Conservation (phyloP, 1,139 yeast species). For the Scheffersomyces cryptocercus region DNA sequence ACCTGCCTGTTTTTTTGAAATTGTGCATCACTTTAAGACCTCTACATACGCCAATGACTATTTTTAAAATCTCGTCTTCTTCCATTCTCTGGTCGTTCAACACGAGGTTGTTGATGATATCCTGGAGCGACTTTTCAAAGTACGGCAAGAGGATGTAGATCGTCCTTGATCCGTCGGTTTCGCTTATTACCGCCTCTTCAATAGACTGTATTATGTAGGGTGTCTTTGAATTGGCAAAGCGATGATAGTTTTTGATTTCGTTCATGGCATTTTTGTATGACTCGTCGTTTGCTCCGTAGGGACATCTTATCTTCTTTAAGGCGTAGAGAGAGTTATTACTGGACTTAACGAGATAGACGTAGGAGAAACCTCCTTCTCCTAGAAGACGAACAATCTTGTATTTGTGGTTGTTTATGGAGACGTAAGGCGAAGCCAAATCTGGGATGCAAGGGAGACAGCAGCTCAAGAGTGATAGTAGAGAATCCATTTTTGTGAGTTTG, state of each 20-base stretch:
- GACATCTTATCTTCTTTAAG: slow-evolving; percentile 82
- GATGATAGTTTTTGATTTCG: slow-evolving; percentile 74
- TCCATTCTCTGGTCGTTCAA: slow-evolving; percentile 54
- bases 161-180: slow-evolving; percentile 75
- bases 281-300: slow-evolving; percentile 77
- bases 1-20: slow-evolving; percentile 39
- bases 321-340: slow-evolving; percentile 60
- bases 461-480: slow-evolving; percentile 23
- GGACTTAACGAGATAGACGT: slow-evolving; percentile 77
- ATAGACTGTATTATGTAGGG: slow-evolving; percentile 70
- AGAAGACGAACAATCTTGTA: slow-evolving; percentile 66
- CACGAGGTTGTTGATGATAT: slow-evolving; percentile 63
- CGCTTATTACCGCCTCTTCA: slow-evolving; percentile 72
- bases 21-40: slow-evolving; percentile 79
- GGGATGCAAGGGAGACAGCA: slow-evolving; percentile 47
- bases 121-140: slow-evolving; percentile 73
- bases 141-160: slow-evolving; percentile 80
- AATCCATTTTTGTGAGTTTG: slow-evolving; percentile 20
- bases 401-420: slow-evolving; percentile 49
- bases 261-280: slow-evolving; percentile 60
- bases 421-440: slow-evolving; percentile 42
- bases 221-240: slow-evolving; percentile 54
- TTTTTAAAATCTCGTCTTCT: slow-evolving; percentile 61
- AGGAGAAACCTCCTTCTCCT: slow-evolving; percentile 91
- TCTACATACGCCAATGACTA: slow-evolving; percentile 69